Evolutionary conservation across 148 eudicot genomes (phyloP).

Genomic region (Pouteria glomerata): DNA sequence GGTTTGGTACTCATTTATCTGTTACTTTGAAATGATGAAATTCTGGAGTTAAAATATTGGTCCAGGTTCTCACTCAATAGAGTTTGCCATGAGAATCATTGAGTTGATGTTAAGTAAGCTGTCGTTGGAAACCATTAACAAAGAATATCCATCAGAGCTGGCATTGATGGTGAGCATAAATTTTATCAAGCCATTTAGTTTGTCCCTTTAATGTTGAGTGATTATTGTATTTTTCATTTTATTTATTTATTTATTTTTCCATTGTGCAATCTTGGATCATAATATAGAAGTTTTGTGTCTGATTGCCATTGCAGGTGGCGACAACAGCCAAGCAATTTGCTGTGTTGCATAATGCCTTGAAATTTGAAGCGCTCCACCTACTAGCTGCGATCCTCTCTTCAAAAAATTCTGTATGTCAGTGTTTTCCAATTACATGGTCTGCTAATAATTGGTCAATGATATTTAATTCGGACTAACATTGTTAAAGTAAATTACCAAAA

Average conservation of each 20-base stretch:
- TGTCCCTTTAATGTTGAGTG: neutral
- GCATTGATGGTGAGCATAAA: constrained; percentile 41
- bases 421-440: neutral
- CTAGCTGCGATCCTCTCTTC: constrained; percentile 57
- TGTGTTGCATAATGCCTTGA: constrained; percentile 64
- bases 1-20: neutral
- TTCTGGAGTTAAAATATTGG: constrained; percentile 4
- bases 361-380: constrained; percentile 76
- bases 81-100: constrained; percentile 55
- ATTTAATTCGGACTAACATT: constrained; percentile 1
- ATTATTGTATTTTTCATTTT: constrained; percentile 6
- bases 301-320: constrained; percentile 46
- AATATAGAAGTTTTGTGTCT: neutral
- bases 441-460: neutral
- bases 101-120: constrained; percentile 47
- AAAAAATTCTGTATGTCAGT: constrained; percentile 49
- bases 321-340: constrained; percentile 62
- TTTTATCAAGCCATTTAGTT: neutral
- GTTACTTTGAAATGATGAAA: neutral
- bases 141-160: constrained; percentile 47
- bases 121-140: constrained; percentile 38
- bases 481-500: neutral
- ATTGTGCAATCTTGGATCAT: neutral
- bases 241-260: neutral
- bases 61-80: constrained; percentile 57